Percentiles rank a stretch among this genome's conserved stretches.
phyloP scores from a whole-genome alignment of 129 eudicot genomes.

The carrot (Daucus carota) region DNA sequence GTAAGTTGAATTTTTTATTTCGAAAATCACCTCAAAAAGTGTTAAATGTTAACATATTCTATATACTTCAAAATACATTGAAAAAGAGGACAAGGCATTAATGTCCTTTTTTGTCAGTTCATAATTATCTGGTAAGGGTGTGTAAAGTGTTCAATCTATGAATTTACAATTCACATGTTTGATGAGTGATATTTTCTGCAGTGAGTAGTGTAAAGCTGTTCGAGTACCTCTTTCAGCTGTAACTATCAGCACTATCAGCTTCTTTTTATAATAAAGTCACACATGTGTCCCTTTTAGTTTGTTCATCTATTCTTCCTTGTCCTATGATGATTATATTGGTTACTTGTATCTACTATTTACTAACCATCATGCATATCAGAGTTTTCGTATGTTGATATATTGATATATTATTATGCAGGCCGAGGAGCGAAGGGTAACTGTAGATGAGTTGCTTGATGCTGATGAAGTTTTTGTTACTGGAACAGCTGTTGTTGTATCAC shows the following conservation, averaged over 20 bases:
- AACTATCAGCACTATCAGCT: too few species aligned
- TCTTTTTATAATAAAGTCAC: neutral
- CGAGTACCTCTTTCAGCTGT: neutral
- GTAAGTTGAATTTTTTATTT: too few species aligned
- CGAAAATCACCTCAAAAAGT: neutral
- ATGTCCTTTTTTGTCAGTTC: neutral
- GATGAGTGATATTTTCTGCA: neutral
- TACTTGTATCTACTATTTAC: neutral
- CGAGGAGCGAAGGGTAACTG: slow-evolving; percentile 46
- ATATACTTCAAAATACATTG: neutral
- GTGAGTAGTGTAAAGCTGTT: neutral
- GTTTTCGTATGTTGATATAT: neutral
- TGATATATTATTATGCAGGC: slow-evolving; percentile 28
- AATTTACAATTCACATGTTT: neutral
- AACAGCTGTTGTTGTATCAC: slow-evolving; percentile 81
- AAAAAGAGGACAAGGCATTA: neutral
- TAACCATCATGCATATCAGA: neutral
- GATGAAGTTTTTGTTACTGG: slow-evolving; percentile 93
- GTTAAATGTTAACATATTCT: too few species aligned
- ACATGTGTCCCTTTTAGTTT: neutral
- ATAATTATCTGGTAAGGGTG: neutral
- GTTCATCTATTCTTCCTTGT: neutral
- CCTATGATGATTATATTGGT: neutral
- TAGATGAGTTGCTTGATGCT: slow-evolving; percentile 79
- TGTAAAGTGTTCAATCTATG: neutral